phyloP scores from a whole-genome alignment of 768 basidiomycete species.

The Podaxis sp. region DNA sequence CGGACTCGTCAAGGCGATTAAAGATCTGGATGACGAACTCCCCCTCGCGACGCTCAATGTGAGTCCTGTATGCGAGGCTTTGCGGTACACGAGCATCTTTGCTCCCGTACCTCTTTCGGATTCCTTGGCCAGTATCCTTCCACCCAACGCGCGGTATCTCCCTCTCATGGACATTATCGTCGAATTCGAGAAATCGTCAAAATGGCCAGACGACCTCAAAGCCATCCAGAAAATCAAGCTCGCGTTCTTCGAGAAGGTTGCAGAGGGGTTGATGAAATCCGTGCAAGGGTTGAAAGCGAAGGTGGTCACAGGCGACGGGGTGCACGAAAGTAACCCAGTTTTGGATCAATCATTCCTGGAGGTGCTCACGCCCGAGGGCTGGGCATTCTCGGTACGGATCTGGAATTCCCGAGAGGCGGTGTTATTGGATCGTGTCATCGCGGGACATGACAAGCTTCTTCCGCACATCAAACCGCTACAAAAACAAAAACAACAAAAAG shows the following conservation, averaged over 20 bases:
- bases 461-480: conserved; percentile 38
- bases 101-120: conserved; percentile 71
- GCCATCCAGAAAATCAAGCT: conserved; percentile 95
- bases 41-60: conserved; percentile 79
- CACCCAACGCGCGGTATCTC: conserved; percentile 61
- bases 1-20: conserved; percentile 70
- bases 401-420: conserved; percentile 86
- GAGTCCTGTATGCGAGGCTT: conserved; percentile 66
- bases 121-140: conserved; percentile 50
- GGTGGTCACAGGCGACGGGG: conserved; percentile 58
- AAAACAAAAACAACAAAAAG: conserved; percentile 37
- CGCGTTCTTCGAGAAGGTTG: conserved; percentile 86
- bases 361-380: conserved; percentile 76
- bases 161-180: conserved; percentile 74
- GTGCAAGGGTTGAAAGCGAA: conserved; percentile 51
- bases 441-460: conserved; percentile 39
- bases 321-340: conserved; percentile 46
- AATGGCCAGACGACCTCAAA: conserved; percentile 92
- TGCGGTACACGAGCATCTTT: conserved; percentile 85
- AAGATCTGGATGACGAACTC: conserved; percentile 66
- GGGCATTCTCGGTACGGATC: conserved; percentile 83
- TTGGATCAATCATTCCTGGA: conserved; percentile 75
- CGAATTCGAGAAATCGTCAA: conserved; percentile 89
- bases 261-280: conserved; percentile 56
- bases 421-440: conserved; percentile 69